Evolutionary conservation across 768 basidiomycete genomes (phyloP).

Genomic region (Leccinum disarticulatum): DNA sequence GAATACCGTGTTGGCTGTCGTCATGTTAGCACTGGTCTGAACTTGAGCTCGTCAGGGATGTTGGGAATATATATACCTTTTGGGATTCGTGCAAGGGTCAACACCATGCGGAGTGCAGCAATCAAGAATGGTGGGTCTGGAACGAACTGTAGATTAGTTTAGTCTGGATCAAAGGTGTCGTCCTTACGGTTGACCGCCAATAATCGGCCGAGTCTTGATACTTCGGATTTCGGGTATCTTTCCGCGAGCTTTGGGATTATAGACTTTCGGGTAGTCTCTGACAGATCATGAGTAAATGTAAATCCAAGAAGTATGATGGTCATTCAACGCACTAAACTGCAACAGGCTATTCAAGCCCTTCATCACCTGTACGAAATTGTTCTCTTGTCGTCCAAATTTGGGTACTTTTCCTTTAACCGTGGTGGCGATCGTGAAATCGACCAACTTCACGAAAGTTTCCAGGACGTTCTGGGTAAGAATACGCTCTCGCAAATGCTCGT

Average conservation of each 20-base stretch:
- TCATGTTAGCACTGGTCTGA: too few relatives aligned
- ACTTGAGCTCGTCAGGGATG: not conserved
- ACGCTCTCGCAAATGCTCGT: conserved; percentile 10
- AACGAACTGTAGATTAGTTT: not conserved
- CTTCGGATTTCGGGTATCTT: not conserved
- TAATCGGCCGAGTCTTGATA: conserved; percentile 14
- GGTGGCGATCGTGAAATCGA: conserved; percentile 11
- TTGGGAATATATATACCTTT: conserved; percentile 11
- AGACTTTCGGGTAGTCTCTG: conserved; percentile 10
- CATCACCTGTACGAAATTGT: conserved; percentile 22
- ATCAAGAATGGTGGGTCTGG: conserved; percentile 12
- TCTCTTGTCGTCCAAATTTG: not conserved
- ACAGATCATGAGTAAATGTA: not conserved
- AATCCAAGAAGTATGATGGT: not conserved
- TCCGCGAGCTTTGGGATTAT: not conserved
- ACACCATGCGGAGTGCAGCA: conserved; percentile 20
- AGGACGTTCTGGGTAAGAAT: conserved; percentile 19
- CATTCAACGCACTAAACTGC: conserved; percentile 14
- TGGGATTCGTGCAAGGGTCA: conserved; percentile 16
- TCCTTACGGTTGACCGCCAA: conserved; percentile 15
- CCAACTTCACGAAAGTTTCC: conserved; percentile 11
- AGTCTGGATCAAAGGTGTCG: not conserved
- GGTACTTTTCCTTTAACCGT: not conserved
- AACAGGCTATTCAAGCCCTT: conserved; percentile 18
- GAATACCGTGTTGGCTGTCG: not conserved